A percentile compares a stretch with the other conserved stretches of the same genome.
These are phyloP conservation scores for Sanghuangporus baumii DNA, from an alignment of 1,284 basidiomycete genomes.

Conservation along the genomic window DNA sequence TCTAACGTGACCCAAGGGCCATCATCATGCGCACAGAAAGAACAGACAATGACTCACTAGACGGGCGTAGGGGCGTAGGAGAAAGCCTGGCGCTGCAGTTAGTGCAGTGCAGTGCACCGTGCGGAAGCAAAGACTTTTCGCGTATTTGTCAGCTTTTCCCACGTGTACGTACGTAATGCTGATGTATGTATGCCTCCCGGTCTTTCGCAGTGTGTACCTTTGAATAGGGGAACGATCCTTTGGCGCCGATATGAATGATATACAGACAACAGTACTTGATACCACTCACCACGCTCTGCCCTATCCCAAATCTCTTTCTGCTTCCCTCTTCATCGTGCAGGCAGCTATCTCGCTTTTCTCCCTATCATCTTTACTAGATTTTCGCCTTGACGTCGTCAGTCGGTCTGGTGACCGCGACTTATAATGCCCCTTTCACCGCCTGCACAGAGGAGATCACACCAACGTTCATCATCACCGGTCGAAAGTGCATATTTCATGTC, in stretches of 20 bases:
- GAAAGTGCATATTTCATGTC: not conserved
- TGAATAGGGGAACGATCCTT: not conserved
- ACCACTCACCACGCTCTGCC: not conserved
- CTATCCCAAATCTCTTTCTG: not conserved
- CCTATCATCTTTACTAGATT: no score
- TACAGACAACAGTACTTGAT: not conserved
- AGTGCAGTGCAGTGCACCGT: no score
- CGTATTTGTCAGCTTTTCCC: not conserved
- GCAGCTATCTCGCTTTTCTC: not conserved
- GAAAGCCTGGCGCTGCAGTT: no score
- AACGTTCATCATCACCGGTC: not conserved
- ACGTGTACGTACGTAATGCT: not conserved
- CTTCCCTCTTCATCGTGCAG: not conserved
- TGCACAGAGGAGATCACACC: not conserved
- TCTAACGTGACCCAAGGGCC: slow-evolving; percentile 6
- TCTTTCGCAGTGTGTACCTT: not conserved
- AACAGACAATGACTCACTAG: no score
- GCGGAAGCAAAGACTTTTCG: not conserved
- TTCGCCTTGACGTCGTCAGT: not conserved
- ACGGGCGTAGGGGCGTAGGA: no score
- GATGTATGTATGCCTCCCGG: not conserved
- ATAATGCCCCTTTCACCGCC: not conserved
- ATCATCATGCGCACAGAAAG: not conserved
- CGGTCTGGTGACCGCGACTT: not conserved
- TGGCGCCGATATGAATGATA: not conserved